Conservation (phyloP, 441 rosid species). For the Manihot esculenta region DNA sequence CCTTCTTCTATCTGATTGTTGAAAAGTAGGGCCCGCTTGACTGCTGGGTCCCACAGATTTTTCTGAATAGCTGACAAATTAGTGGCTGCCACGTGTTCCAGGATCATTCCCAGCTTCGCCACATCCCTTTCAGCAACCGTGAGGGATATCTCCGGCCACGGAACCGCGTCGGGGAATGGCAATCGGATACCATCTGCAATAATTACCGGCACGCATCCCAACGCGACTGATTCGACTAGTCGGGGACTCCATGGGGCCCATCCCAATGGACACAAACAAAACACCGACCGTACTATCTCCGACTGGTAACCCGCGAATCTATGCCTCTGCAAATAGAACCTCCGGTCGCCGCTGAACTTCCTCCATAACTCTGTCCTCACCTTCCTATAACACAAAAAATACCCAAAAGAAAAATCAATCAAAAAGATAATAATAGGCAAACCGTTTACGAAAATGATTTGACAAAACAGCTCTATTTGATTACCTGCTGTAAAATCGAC, state of each 20-base stretch:
- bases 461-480: not conserved
- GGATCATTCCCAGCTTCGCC: constrained; percentile 47
- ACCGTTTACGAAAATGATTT: not conserved
- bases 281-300: constrained; percentile 78
- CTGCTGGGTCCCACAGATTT: constrained; percentile 53
- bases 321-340: constrained; percentile 70
- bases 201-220: constrained; percentile 89
- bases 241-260: constrained; percentile 99
- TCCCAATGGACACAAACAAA: constrained; percentile 88
- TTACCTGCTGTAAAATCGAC: constrained; percentile 91
- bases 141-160: constrained; percentile 77
- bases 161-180: constrained; percentile 60
- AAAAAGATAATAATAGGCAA: not conserved
- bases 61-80: constrained; percentile 65
- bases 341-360: constrained; percentile 56
- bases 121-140: constrained; percentile 81
- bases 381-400: constrained; percentile 38
- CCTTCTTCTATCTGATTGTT: constrained; percentile 47
- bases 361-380: constrained; percentile 86
- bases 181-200: constrained; percentile 88
- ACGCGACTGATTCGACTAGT: constrained; percentile 72
- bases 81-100: constrained; percentile 74
- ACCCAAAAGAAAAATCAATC: not conserved
- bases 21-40: constrained; percentile 62
- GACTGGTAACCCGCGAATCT: constrained; percentile 80